These are phyloP conservation scores for Picea sitchensis DNA, from an alignment of 75 land plant genomes.

Conservation along the genomic window DNA sequence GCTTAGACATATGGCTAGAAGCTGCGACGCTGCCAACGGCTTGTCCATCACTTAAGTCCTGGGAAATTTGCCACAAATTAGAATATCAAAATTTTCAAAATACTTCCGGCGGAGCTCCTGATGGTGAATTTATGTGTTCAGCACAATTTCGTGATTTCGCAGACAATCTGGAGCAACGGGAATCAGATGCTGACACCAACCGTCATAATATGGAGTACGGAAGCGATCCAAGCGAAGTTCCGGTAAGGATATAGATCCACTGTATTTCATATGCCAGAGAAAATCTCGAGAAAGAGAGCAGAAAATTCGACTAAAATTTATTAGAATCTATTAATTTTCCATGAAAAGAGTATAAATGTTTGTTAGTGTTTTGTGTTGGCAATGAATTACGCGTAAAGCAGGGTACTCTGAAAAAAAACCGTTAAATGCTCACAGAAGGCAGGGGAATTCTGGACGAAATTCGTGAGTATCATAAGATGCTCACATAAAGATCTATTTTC, in stretches of 20 bases:
- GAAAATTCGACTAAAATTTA: too few relatives aligned
- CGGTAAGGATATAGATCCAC: not conserved
- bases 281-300: not conserved
- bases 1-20: not conserved
- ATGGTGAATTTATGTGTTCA: not conserved
- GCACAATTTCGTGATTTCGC: not conserved
- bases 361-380: too few relatives aligned
- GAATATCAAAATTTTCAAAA: not conserved
- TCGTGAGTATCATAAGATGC: too few relatives aligned
- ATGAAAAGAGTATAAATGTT: too few relatives aligned
- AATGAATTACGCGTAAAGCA: too few relatives aligned
- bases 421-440: too few relatives aligned
- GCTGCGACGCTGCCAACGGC: conserved; percentile 1
- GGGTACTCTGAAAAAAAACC: too few relatives aligned
- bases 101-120: not conserved
- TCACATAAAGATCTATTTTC: too few relatives aligned
- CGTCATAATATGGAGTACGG: not conserved
- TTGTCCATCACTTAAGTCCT: not conserved
- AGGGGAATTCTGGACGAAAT: too few relatives aligned
- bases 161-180: not conserved
- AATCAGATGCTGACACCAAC: not conserved
- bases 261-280: not conserved
- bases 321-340: too few relatives aligned
- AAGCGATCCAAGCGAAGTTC: not conserved
- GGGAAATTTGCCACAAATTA: conserved; percentile 6